These are phyloP conservation scores for Stagonosporopsis cucurbitacearum DNA, from an alignment of 2,329 filamentous ascomycete genomes.

Conservation along the genomic window DNA sequence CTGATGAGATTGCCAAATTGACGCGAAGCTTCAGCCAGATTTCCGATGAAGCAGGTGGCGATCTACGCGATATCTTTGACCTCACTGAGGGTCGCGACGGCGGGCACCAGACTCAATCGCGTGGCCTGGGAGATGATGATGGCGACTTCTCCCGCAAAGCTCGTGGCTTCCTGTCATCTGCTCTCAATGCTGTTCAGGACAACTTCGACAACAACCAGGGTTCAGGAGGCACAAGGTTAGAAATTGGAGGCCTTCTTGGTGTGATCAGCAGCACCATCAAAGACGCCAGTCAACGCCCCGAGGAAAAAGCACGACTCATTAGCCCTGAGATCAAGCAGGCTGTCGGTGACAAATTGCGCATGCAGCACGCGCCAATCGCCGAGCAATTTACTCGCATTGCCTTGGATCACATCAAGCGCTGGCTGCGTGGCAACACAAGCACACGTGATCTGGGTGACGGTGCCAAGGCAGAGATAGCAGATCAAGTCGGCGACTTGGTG, in stretches of 20 bases:
- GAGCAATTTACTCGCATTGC: conserved; percentile 41
- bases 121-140: conserved; percentile 10
- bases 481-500: conserved; percentile 37
- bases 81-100: conserved; percentile 30
- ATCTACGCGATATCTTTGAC: conserved; percentile 39
- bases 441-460: conserved; percentile 39
- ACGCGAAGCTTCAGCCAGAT: conserved; percentile 39
- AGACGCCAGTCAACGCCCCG: conserved; percentile 37
- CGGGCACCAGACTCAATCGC: conserved; percentile 22
- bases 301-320: conserved; percentile 40
- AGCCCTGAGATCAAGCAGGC: conserved; percentile 41
- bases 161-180: conserved; percentile 35
- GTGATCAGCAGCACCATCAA: conserved; percentile 38
- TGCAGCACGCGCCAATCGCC: conserved; percentile 36
- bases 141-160: conserved; percentile 27
- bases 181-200: conserved; percentile 35
- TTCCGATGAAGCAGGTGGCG: conserved; percentile 36
- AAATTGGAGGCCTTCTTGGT: conserved; percentile 37
- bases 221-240: conserved; percentile 23
- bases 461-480: conserved; percentile 38
- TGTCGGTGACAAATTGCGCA: conserved; percentile 35
- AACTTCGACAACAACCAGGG: conserved; percentile 29
- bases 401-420: conserved; percentile 41
- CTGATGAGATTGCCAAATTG: conserved; percentile 39
- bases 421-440: conserved; percentile 41